phyloP scores from a whole-genome alignment of 805 yeast species.

The Candida caryicola region DNA sequence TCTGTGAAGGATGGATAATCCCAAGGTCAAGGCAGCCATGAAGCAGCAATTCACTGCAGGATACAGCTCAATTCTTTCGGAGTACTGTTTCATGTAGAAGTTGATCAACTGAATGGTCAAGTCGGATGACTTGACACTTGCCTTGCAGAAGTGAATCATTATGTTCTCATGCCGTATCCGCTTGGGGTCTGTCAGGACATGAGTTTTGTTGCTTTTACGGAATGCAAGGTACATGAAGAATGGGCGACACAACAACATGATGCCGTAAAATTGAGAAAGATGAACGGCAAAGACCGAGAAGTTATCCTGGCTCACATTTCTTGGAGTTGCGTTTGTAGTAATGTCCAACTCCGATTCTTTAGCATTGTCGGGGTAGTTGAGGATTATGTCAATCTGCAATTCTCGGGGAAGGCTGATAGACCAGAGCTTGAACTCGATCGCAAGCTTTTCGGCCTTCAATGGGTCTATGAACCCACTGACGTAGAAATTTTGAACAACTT shows the following conservation, averaged over 20 bases:
- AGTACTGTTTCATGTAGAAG: conserved; percentile 21
- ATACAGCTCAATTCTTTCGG: conserved; percentile 37
- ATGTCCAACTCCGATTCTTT: conserved; percentile 1
- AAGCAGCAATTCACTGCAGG: conserved; percentile 30
- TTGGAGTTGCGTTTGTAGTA: conserved; percentile 9
- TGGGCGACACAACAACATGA: conserved; percentile 40
- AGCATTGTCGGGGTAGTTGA: conserved; percentile 7
- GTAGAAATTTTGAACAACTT: conserved; percentile 30
- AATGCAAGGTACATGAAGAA: conserved; percentile 34
- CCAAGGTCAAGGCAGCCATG: conserved; percentile 36
- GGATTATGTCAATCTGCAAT: conserved; percentile 23
- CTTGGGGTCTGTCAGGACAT: conserved; percentile 6
- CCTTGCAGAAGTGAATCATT: conserved; percentile 27
- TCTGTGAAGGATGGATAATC: conserved; percentile 25
- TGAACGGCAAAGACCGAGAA: conserved; percentile 31
- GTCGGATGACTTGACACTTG: conserved; percentile 36
- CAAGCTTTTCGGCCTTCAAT: conserved; percentile 29
- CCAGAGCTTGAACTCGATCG: conserved; percentile 35
- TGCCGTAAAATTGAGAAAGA: conserved; percentile 34
- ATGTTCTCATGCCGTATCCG: conserved; percentile 11
- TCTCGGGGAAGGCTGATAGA: conserved; percentile 29
- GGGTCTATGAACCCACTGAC: conserved; percentile 28
- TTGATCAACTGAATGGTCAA: conserved; percentile 32
- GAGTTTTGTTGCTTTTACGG: not conserved
- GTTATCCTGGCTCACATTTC: conserved; percentile 10